Conservation (phyloP, 1,284 basidiomycete species). For the Sporisorium graminicola region DNA sequence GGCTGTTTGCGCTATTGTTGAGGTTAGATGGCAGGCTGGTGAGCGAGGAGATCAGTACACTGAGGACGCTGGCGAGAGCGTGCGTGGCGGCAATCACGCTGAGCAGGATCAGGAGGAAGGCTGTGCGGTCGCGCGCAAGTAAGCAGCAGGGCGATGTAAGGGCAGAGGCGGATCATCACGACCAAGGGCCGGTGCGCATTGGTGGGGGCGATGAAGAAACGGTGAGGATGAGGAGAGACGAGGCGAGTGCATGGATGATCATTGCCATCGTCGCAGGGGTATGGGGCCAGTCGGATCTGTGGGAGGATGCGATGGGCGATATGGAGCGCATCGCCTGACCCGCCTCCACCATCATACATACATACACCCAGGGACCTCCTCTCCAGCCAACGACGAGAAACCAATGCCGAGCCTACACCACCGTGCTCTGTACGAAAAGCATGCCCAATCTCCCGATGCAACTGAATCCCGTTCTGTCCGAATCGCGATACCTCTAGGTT, state of each 20-base stretch:
- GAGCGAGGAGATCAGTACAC: slow-evolving; percentile 81
- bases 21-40: slow-evolving; percentile 80
- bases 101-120: slow-evolving; percentile 51
- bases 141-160: neutral
- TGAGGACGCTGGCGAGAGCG: slow-evolving; percentile 83
- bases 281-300: slow-evolving; percentile 89
- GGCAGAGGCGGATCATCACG: neutral
- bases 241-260: slow-evolving; percentile 85
- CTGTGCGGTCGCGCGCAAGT: slow-evolving; percentile 17
- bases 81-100: slow-evolving; percentile 75
- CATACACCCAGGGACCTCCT: no score
- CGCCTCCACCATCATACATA: no score
- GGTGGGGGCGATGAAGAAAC: slow-evolving; percentile 56
- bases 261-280: slow-evolving; percentile 79
- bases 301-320: slow-evolving; percentile 76
- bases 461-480: no score
- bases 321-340: slow-evolving; percentile 27
- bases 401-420: no score
- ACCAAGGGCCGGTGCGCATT: slow-evolving; percentile 10
- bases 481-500: neutral
- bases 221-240: slow-evolving; percentile 70
- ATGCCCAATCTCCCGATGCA: neutral
- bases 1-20: slow-evolving; percentile 85
- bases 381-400: no score
- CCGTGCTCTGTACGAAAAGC: neutral